Evolutionary conservation across 1,139 yeast species (phyloP), one percentile per base, ranked within the genome.

Genomic region (Zygosaccharomyces sapae): DNA sequence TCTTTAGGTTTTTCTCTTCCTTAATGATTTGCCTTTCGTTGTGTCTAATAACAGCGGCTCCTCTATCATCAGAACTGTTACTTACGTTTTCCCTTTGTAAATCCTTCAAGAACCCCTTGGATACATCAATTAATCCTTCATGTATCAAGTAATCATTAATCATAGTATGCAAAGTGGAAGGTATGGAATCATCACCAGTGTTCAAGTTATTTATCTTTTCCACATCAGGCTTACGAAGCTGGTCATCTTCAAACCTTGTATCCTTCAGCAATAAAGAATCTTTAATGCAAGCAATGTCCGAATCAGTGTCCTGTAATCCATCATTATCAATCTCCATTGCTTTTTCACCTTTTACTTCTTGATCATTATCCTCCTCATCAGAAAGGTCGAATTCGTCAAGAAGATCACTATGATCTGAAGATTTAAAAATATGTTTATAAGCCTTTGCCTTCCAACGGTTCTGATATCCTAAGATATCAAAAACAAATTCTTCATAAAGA

Each of bases 101-200:
- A 52, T 78, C 87, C 22, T 68, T 64, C 24, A 76, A 68, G 56
- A 88, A 82, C 0, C 87, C 81, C 47, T 75, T 74, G 7, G 83
- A 80, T 0, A 89, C 80, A 41, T 83, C 83, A 46, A 78, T 71
- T 59, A 79, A 82, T 0, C 96, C 96, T 56, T 82, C 80, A 56
- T 86, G 85, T 33, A 79, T 74, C 47, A 89, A 76, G 63, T 87
- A 88, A 4, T 83, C 81, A 48, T 79, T 73, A 3, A 89, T 81
- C 53, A 87, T 69, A 18, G 74, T 67, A 57, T 83, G 80, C 43
- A 82, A 66, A 36, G 78, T 62, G 4, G 65, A 61, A n/a, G 71
- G 67, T 20, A 72, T 58, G 5, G 66, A 61, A 33, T 70, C 74
- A 41, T 62, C 65, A 36, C 67, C 65, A 20, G 60, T 51, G 18